phyloP scores from a whole-genome alignment of 768 basidiomycete species.

The Amanita subjunquillea region DNA sequence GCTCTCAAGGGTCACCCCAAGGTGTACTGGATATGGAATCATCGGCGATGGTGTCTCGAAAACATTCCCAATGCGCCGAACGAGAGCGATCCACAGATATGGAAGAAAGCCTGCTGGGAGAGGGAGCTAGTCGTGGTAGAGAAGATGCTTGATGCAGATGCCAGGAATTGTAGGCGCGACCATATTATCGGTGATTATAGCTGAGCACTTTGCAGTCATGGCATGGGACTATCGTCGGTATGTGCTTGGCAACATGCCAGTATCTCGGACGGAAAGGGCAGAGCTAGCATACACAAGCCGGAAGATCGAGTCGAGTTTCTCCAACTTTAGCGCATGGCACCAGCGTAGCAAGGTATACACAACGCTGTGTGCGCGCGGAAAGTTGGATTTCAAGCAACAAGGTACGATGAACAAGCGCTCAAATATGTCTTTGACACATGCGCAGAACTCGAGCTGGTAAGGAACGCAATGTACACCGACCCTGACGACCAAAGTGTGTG shows the following conservation, averaged over 20 bases:
- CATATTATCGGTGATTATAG: background rate
- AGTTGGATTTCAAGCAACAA: slow-evolving; percentile 54
- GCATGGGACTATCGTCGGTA: slow-evolving; percentile 95
- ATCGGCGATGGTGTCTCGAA: slow-evolving; percentile 90
- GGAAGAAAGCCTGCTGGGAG: slow-evolving; percentile 77
- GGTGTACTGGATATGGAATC: slow-evolving; percentile 99
- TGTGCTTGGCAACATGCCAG: slow-evolving; percentile 62
- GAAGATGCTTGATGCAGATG: slow-evolving; percentile 84
- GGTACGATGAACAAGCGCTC: slow-evolving; percentile 32
- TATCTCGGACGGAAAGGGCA: slow-evolving; percentile 39
- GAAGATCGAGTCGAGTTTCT: slow-evolving; percentile 92
- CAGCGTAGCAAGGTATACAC: slow-evolving; percentile 79
- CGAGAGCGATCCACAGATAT: slow-evolving; percentile 41
- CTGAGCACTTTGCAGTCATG: slow-evolving; percentile 47
- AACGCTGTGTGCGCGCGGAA: slow-evolving; percentile 52
- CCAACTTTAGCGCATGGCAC: slow-evolving; percentile 99
- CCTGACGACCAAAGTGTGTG: slow-evolving; percentile 95
- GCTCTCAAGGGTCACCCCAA: slow-evolving; percentile 84
- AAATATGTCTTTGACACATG: background rate
- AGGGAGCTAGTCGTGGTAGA: slow-evolving; percentile 82
- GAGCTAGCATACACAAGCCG: slow-evolving; percentile 80
- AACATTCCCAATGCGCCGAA: slow-evolving; percentile 70
- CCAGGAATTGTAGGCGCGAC: slow-evolving; percentile 74
- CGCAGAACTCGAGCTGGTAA: slow-evolving; percentile 85
- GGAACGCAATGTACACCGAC: slow-evolving; percentile 93